Conservation (phyloP, 1,284 basidiomycete genomes). For the Apiotrichum sp. region DNA sequence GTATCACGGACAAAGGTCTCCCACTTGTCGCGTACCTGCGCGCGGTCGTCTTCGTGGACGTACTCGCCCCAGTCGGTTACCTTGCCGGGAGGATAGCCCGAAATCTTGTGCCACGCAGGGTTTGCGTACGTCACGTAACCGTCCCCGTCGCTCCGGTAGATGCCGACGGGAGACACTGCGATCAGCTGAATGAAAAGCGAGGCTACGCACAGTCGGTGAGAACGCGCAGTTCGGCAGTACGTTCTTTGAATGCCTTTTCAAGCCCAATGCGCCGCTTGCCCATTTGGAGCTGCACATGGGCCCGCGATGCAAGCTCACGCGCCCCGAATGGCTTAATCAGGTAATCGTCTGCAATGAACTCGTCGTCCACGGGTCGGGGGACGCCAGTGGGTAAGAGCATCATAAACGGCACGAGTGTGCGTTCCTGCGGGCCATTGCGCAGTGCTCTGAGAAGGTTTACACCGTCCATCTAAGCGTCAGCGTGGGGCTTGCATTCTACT, state of each 20-base stretch:
- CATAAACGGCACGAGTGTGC: slow-evolving; percentile 32
- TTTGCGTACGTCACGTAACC: slow-evolving; percentile 36
- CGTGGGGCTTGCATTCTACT: too few relatives aligned
- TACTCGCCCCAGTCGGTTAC: slow-evolving; percentile 32
- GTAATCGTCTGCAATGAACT: slow-evolving; percentile 45
- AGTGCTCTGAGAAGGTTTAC: slow-evolving; percentile 29
- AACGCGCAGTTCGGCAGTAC: slow-evolving; percentile 12
- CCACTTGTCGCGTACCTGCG: slow-evolving; percentile 21
- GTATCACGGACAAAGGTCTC: slow-evolving; percentile 15
- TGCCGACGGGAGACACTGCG: slow-evolving; percentile 38
- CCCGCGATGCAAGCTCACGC: slow-evolving; percentile 48
- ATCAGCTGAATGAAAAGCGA: not conserved
- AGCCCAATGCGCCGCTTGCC: slow-evolving; percentile 36
- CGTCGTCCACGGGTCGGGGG: slow-evolving; percentile 16
- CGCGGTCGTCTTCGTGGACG: slow-evolving; percentile 17
- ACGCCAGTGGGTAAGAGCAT: slow-evolving; percentile 40
- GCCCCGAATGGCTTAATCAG: slow-evolving; percentile 43
- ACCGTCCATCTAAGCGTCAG: slow-evolving; percentile 32
- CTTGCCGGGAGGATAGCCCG: slow-evolving; percentile 22
- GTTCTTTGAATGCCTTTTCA: slow-evolving; percentile 37
- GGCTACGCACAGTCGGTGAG: not conserved
- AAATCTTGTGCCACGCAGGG: slow-evolving; percentile 33
- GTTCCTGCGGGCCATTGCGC: slow-evolving; percentile 15
- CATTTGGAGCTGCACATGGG: slow-evolving; percentile 38
- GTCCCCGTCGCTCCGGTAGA: slow-evolving; percentile 34